Percentiles rank a stretch among this genome's conserved stretches.
These are phyloP conservation scores for Ogataea kodamae DNA, from an alignment of 805 yeast species.

Conservation along the genomic window DNA sequence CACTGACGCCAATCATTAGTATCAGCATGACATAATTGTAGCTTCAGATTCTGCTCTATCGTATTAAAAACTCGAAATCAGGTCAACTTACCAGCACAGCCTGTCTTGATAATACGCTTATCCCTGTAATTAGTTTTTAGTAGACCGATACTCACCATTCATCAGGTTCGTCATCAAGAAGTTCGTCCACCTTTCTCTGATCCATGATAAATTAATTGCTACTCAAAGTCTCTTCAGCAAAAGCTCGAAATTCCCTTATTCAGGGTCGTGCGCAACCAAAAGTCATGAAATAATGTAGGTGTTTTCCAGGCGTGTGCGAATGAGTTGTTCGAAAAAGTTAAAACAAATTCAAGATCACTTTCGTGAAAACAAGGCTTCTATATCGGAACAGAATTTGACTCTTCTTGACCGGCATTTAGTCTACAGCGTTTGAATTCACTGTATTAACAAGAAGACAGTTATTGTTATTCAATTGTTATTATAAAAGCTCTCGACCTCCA, in stretches of 20 bases:
- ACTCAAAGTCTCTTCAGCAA: neutral
- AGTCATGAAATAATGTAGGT: constrained; percentile 2
- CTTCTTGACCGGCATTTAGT: constrained; percentile 1
- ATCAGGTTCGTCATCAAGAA: constrained; percentile 61
- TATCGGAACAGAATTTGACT: constrained; percentile 4
- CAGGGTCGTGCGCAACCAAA: neutral
- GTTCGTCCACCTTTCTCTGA: constrained; percentile 5
- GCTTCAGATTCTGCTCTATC: constrained; percentile 58
- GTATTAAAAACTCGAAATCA: constrained; percentile 9
- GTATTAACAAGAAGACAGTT: constrained; percentile 2
- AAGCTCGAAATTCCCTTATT: too few species aligned
- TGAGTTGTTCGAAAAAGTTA: constrained; percentile 20
- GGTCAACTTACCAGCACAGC: constrained; percentile 53
- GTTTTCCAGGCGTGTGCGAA: constrained; percentile 9
- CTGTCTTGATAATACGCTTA: constrained; percentile 65
- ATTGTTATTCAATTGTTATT: neutral
- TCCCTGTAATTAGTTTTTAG: constrained; percentile 45
- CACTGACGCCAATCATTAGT: constrained; percentile 80
- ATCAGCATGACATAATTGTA: constrained; percentile 78
- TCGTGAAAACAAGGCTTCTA: constrained; percentile 4
- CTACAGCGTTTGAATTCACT: neutral
- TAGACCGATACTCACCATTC: constrained; percentile 47
- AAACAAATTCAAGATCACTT: constrained; percentile 7
- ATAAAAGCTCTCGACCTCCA: neutral
- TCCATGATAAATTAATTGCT: constrained; percentile 8